Conservation (phyloP, 2,329 filamentous ascomycete species). For the Trichoderma harzianum region DNA sequence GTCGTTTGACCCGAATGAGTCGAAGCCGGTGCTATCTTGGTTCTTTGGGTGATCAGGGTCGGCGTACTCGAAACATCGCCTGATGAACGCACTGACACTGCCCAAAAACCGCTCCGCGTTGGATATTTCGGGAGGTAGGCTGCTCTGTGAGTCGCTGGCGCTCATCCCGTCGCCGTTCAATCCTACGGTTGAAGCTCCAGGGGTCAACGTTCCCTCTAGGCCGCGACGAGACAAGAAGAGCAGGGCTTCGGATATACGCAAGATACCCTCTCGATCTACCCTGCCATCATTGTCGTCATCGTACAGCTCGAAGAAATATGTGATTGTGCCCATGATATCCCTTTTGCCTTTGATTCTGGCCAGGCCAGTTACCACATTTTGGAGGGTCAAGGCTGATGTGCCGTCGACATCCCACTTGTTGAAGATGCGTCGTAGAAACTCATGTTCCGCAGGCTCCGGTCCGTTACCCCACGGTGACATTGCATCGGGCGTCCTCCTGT, state of each 20-base stretch:
- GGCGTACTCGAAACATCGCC: constrained; percentile 95
- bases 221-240: constrained; percentile 89
- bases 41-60: constrained; percentile 79
- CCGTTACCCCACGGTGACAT: constrained; percentile 54
- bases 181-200: constrained; percentile 57
- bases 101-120: constrained; percentile 86
- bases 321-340: constrained; percentile 97
- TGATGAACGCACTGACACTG: constrained; percentile 92
- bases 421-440: constrained; percentile 88
- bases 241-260: constrained; percentile 89
- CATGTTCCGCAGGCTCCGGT: constrained; percentile 79
- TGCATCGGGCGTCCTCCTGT: constrained; percentile 44
- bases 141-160: constrained; percentile 34
- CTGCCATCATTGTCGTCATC: constrained; percentile 88
- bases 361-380: constrained; percentile 87
- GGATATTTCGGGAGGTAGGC: constrained; percentile 50
- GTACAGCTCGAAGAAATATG: constrained; percentile 96
- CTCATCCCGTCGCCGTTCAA: constrained; percentile 40
- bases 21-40: constrained; percentile 38
- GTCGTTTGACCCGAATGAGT: not conserved
- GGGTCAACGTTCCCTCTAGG: constrained; percentile 69
- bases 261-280: constrained; percentile 90
- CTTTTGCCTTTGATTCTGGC: constrained; percentile 88
- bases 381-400: constrained; percentile 74
- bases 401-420: constrained; percentile 81